phyloP scores from a whole-genome alignment of 1,284 basidiomycete species.

The Trichosporon ovoides region DNA sequence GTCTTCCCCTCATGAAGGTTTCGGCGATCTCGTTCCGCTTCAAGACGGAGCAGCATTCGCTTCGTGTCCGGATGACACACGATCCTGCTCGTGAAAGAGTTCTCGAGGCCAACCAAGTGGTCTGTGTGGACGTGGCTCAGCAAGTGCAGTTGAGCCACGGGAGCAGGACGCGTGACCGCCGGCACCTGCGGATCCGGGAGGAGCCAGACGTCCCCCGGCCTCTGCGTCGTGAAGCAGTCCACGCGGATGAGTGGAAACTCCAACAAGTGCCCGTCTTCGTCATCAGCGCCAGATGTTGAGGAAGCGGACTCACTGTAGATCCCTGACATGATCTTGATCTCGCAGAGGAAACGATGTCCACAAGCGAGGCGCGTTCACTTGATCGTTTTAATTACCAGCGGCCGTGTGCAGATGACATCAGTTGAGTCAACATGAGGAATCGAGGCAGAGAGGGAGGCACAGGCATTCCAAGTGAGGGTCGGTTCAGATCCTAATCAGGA shows the following conservation, averaged over 20 bases:
- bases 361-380: not conserved
- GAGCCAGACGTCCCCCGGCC: conserved; percentile 13
- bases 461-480: no score
- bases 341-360: not conserved
- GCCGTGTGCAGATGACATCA: not conserved
- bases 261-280: conserved; percentile 43
- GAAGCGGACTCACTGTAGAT: not conserved
- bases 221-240: conserved; percentile 60
- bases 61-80: conserved; percentile 75
- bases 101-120: conserved; percentile 51
- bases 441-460: no score
- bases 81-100: conserved; percentile 51
- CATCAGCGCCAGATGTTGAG: not conserved
- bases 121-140: conserved; percentile 80
- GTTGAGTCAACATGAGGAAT: not conserved
- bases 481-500: not conserved
- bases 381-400: no score
- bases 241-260: conserved; percentile 66
- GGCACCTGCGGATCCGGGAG: conserved; percentile 16
- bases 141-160: conserved; percentile 61
- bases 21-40: conserved; percentile 60
- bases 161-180: conserved; percentile 24
- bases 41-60: conserved; percentile 70
- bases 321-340: not conserved
- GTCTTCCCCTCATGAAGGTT: conserved; percentile 55